Evolutionary conservation across 192 early-diverging fungal species (phyloP).

Genomic region (Backusella luteola): DNA sequence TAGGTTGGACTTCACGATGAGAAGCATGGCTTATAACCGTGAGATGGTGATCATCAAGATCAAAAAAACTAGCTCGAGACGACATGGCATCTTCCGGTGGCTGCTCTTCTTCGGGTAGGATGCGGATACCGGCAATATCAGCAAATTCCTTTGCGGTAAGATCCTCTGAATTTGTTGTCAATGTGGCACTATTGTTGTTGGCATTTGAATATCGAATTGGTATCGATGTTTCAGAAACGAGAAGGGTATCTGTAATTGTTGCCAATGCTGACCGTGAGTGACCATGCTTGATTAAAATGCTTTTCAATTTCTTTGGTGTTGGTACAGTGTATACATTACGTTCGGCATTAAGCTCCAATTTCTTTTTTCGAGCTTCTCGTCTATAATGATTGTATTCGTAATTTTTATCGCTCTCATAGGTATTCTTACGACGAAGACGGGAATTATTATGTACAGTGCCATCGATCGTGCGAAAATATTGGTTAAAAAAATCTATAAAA

Average conservation of each 20-base stretch:
- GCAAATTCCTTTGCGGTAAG: slow-evolving; percentile 37
- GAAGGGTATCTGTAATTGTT: not conserved
- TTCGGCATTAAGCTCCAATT: not conserved
- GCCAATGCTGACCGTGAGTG: not conserved
- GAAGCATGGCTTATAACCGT: not conserved
- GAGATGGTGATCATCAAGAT: not conserved
- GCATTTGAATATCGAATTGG: not conserved
- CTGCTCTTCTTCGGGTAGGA: slow-evolving; percentile 17
- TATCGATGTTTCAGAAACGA: not conserved
- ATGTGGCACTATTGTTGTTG: slow-evolving; percentile 14
- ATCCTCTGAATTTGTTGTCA: slow-evolving; percentile 32
- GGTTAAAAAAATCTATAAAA: not conserved
- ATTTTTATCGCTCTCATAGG: slow-evolving; percentile 2
- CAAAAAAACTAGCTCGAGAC: not conserved
- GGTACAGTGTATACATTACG: not conserved
- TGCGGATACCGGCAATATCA: slow-evolving; percentile 31
- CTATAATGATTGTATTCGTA: slow-evolving; percentile 6
- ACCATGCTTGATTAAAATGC: not conserved
- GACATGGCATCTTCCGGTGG: not conserved
- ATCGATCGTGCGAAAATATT: not conserved
- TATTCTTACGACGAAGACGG: slow-evolving; percentile 1
- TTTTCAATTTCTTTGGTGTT: not conserved
- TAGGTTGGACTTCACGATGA: not conserved
- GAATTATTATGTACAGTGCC: not conserved
- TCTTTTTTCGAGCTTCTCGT: not conserved